Percentiles rank a stretch among this genome's conserved stretches.
Evolutionary conservation across 2,329 filamentous ascomycete genomes (phyloP).

Genomic region (Aureobasidium sp.): DNA sequence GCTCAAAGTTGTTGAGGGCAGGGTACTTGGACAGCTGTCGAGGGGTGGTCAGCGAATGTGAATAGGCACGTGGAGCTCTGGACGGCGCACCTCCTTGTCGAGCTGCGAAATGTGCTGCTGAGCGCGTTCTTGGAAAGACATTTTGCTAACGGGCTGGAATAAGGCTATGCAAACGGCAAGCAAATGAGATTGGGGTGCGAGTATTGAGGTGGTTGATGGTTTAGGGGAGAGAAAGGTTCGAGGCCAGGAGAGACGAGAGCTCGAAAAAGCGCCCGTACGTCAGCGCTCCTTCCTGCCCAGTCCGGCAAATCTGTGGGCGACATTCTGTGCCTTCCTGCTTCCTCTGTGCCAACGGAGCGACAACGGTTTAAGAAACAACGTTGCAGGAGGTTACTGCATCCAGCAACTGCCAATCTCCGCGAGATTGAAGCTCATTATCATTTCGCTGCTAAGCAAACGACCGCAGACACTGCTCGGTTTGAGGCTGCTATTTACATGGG

Average conservation of each 20-base stretch:
- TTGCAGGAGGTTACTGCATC: background rate
- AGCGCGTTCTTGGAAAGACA: conserved; percentile 69
- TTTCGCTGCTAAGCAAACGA: background rate
- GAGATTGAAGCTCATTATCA: conserved; percentile 4
- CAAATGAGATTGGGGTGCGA: background rate
- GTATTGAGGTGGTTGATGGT: background rate
- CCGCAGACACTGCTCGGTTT: background rate
- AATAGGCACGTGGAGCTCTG: conserved; percentile 8
- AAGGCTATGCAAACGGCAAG: conserved; percentile 10
- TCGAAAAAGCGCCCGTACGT: background rate
- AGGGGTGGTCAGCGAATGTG: conserved; percentile 15
- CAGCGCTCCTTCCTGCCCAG: background rate
- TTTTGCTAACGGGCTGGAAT: conserved; percentile 26
- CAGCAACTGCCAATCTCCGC: conserved; percentile 6
- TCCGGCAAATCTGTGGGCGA: background rate
- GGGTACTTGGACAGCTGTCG: conserved; percentile 76
- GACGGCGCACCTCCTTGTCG: conserved; percentile 64
- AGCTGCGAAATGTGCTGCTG: conserved; percentile 69
- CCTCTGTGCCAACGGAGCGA: background rate
- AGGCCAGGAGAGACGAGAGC: conserved; percentile 1
- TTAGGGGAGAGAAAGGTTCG: background rate
- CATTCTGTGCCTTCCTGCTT: background rate
- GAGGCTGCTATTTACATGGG: background rate
- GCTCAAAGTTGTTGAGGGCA: conserved; percentile 74
- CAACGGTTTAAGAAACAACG: conserved; percentile 2